Evolutionary conservation across 2,329 filamentous ascomycete genomes (phyloP).

Genomic region (Dactylella cylindrospora): DNA sequence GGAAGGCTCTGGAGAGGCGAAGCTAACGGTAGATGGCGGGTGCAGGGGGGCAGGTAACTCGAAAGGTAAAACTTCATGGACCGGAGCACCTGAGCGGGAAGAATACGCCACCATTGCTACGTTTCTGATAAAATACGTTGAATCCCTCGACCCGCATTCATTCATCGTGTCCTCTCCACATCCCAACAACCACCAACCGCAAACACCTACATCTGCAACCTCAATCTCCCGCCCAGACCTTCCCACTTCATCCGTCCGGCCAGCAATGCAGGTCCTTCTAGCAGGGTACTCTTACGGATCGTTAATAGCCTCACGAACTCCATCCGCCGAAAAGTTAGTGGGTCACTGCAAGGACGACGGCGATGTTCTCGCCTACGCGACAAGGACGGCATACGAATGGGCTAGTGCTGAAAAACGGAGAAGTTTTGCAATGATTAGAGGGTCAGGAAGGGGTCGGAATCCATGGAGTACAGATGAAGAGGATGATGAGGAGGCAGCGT

Average conservation of each 20-base stretch:
- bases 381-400: constrained; percentile 38
- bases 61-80: constrained; percentile 81
- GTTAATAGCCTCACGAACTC: constrained; percentile 73
- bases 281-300: constrained; percentile 91
- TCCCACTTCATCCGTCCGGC: too few relatives aligned
- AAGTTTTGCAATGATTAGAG: constrained; percentile 39
- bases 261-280: constrained; percentile 58
- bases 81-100: constrained; percentile 72
- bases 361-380: constrained; percentile 48
- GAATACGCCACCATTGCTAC: constrained; percentile 84
- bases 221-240: too few relatives aligned
- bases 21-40: constrained; percentile 6
- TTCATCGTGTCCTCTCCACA: constrained; percentile 1
- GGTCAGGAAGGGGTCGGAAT: constrained; percentile 18
- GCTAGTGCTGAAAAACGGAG: constrained; percentile 34
- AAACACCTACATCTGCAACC: constrained; percentile 55
- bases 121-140: constrained; percentile 73
- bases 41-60: constrained; percentile 73
- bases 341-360: constrained; percentile 53
- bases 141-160: constrained; percentile 36
- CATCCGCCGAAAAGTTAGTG: constrained; percentile 55
- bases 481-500: constrained; percentile 5
- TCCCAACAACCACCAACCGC: neutral
- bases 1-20: neutral
- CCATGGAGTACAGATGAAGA: constrained; percentile 5